Base-by-base conservation (phyloP, 176 grass and related monocot genomes). In the Phragmites australis region DNA sequence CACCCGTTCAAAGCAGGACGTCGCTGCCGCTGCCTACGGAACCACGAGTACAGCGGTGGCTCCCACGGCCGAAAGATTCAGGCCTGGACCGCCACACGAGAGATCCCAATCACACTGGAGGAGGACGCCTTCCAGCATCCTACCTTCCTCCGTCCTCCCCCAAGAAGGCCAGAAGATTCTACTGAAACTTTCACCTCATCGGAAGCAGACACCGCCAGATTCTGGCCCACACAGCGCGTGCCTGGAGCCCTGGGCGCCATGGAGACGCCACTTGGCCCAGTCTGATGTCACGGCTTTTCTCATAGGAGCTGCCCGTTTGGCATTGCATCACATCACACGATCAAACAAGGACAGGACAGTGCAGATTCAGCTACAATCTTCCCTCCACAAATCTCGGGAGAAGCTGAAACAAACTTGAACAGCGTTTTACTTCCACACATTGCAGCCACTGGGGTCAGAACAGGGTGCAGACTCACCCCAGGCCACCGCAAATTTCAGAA, bases 331-430 rank as follows among this genome's bases (percentile, higher is more conserved):
- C 73, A 74, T 66, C 75, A 80, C 86, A 88, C 0, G 70, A 81
- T 70, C 10, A 18, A 49, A 15, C 16, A 16, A 21, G 47, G 53
- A 42, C 59, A 19, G 71, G 14, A 26, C 1, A 6, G n/a, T 63
- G 18, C 17, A 34, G 51, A 52, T 68, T 48, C 50, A 67, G 29
- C 51, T 25, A 52, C 60, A 68, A 41, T 48, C 3, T 40, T 8
- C 19, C 40, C 44, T 59, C 82, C 70, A 85, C 54, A 76, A 26
- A 63, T 81, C 62, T 74, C 82, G 85, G 76, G 45, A 60, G 63
- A 81, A 80, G 44, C 64, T 69, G 82, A 55, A 81, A 81, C 77
- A 19, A 70, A 56, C 64, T 84, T 68, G 74, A 68, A 79, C 63
- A 68, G 43, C 22, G 27, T 59, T 80, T 52, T 60, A 53, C 9